Evolutionary conservation across 1,139 yeast genomes (phyloP).

Genomic region (Pichia norvegensis): DNA sequence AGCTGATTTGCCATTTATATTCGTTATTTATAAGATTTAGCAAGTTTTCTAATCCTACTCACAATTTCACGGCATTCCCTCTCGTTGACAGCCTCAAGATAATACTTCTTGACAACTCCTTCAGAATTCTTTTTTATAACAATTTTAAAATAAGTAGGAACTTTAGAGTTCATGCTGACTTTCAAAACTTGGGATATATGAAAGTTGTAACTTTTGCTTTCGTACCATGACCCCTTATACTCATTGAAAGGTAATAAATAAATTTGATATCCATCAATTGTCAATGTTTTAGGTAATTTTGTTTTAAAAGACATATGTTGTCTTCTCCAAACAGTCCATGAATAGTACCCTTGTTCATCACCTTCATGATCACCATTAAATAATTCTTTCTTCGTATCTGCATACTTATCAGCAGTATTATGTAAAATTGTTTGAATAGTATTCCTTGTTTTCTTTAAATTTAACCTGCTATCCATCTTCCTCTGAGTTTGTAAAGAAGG

Average conservation of each 20-base stretch:
- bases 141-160: slow-evolving; percentile 75
- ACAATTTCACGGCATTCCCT: slow-evolving; percentile 71
- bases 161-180: slow-evolving; percentile 70
- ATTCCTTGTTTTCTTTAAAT: slow-evolving; percentile 19
- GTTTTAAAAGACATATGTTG: slow-evolving; percentile 78
- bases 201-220: slow-evolving; percentile 79
- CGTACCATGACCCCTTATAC: slow-evolving; percentile 40
- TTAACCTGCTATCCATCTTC: slow-evolving; percentile 4
- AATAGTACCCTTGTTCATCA: slow-evolving; percentile 18
- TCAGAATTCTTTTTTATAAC: slow-evolving; percentile 57
- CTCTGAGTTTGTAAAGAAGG: neutral
- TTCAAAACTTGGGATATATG: slow-evolving; percentile 74
- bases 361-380: slow-evolving; percentile 4
- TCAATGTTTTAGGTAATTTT: slow-evolving; percentile 74
- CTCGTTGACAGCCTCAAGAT: slow-evolving; percentile 65
- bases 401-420: slow-evolving; percentile 19
- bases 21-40: slow-evolving; percentile 6
- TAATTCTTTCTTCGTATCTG: slow-evolving; percentile 15
- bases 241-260: slow-evolving; percentile 82
- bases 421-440: slow-evolving; percentile 23
- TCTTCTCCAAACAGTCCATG: slow-evolving; percentile 79
- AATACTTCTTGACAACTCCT: slow-evolving; percentile 62
- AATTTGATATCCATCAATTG: slow-evolving; percentile 88
- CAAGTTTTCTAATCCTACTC: slow-evolving; percentile 40
- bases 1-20: neutral